A percentile compares a stretch with the other conserved stretches of the same genome.
These are phyloP conservation scores for Chlorella sp. DNA, from an alignment of 139 green algal species.

Conservation along the genomic window DNA sequence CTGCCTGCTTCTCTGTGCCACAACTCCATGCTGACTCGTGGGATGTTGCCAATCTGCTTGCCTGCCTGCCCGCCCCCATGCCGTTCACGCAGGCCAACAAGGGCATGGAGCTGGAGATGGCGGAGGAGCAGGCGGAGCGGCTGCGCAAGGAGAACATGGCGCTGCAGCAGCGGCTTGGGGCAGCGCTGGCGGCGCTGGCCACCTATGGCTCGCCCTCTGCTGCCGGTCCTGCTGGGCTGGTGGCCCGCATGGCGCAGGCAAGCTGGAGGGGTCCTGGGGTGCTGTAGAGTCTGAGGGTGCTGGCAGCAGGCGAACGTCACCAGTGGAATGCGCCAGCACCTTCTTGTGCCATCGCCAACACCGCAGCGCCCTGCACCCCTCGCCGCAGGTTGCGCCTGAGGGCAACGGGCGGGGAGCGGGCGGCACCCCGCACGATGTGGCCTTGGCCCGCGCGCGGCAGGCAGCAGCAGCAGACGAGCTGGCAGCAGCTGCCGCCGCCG, in stretches of 20 bases:
- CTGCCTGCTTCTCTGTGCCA: too few relatives aligned
- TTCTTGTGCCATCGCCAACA: not conserved
- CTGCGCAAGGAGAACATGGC: constrained; percentile 49
- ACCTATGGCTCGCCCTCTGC: constrained; percentile 30
- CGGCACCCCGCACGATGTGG: constrained; percentile 55
- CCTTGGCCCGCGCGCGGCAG: constrained; percentile 50
- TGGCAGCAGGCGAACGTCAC: too few relatives aligned
- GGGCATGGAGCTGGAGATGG: constrained; percentile 63
- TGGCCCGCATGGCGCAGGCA: constrained; percentile 33
- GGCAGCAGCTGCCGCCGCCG: constrained; percentile 3
- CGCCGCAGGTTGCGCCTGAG: not conserved
- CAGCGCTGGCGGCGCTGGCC: constrained; percentile 31
- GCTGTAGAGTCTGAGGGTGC: too few relatives aligned
- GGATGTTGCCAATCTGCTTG: too few relatives aligned
- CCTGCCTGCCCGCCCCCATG: too few relatives aligned
- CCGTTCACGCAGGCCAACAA: constrained; percentile 62
- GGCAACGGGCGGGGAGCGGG: constrained; percentile 40
- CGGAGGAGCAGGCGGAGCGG: constrained; percentile 49
- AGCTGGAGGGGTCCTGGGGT: too few relatives aligned
- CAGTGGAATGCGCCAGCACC: not conserved
- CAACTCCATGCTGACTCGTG: too few relatives aligned
- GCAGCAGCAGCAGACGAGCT: constrained; percentile 37
- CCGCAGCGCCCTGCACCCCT: not conserved
- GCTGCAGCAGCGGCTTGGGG: constrained; percentile 44
- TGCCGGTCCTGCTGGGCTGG: not conserved